Percentiles rank a stretch among this genome's conserved stretches.
phyloP scores from a whole-genome alignment of 352 stramenopile genomes.

The Pythium pectinolyticum region DNA sequence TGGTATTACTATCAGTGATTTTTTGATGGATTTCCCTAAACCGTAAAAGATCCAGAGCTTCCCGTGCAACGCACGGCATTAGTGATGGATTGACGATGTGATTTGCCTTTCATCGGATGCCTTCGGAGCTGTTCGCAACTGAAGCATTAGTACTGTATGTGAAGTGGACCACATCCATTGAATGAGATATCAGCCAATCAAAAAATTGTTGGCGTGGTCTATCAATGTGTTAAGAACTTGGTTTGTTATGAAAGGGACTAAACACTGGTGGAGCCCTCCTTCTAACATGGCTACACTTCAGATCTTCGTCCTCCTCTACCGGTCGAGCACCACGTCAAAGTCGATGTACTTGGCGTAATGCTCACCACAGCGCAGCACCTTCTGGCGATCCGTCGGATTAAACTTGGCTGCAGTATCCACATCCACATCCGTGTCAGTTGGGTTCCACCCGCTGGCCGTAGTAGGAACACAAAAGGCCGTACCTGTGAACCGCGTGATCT shows the following conservation, averaged over 20 bases:
- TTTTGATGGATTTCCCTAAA: too few species aligned
- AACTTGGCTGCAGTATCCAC: slow-evolving; percentile 71
- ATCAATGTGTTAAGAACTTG: too few species aligned
- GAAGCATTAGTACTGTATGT: background rate
- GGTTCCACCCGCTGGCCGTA: background rate
- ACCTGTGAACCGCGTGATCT: slow-evolving; percentile 81
- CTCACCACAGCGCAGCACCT: slow-evolving; percentile 76
- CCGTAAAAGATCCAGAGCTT: too few species aligned
- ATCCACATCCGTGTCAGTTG: background rate
- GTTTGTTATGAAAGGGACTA: too few species aligned
- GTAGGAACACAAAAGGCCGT: slow-evolving; percentile 15
- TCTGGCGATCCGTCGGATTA: slow-evolving; percentile 76
- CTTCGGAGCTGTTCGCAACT: slow-evolving; percentile 7
- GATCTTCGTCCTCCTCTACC: slow-evolving; percentile 18
- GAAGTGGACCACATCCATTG: slow-evolving; percentile 4
- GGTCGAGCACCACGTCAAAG: slow-evolving; percentile 73
- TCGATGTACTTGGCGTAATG: slow-evolving; percentile 86
- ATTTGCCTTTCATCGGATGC: too few species aligned
- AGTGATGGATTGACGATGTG: background rate
- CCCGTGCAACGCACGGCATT: too few species aligned
- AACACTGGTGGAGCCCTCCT: background rate
- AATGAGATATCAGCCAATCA: slow-evolving; percentile 2
- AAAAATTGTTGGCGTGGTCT: too few species aligned
- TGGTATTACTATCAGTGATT: too few species aligned
- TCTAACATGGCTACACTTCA: too few species aligned